Evolutionary conservation across 371 early-diverging fungal species (phyloP).

Genomic region (Mortierella sp.): DNA sequence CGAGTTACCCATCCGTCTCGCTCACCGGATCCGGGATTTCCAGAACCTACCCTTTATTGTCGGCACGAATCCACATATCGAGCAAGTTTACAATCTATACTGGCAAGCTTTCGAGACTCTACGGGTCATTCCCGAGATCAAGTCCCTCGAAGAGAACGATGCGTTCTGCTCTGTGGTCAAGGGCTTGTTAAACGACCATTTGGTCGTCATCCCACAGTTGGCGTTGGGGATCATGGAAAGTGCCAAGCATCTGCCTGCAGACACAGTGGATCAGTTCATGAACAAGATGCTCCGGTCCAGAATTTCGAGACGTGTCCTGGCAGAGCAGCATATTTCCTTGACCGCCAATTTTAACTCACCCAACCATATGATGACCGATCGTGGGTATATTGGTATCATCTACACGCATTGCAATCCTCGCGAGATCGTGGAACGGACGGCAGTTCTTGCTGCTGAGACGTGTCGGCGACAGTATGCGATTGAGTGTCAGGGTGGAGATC

Average conservation of each 20-base stretch:
- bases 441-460: constrained; percentile 45
- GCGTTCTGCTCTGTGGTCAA: constrained; percentile 80
- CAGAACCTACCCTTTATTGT: constrained; percentile 93
- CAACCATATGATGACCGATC: constrained; percentile 48
- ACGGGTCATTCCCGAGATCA: constrained; percentile 73
- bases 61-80: constrained; percentile 92
- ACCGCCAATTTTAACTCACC: constrained; percentile 68
- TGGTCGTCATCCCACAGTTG: constrained; percentile 86
- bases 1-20: constrained; percentile 91
- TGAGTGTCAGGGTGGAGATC: neutral
- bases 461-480: constrained; percentile 19
- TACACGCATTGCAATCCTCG: constrained; percentile 66
- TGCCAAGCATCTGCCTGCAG: constrained; percentile 65
- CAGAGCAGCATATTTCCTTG: constrained; percentile 92
- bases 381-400: constrained; percentile 71
- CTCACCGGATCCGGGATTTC: constrained; percentile 91
- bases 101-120: constrained; percentile 90
- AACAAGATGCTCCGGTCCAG: constrained; percentile 89
- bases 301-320: constrained; percentile 92
- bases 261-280: constrained; percentile 86
- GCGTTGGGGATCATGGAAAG: constrained; percentile 89
- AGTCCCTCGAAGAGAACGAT: constrained; percentile 77
- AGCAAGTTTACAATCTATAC: constrained; percentile 87
- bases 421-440: constrained; percentile 61
- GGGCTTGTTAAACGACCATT: constrained; percentile 77